phyloP scores from a whole-genome alignment of 345 rosid species.

The Psidium friedrichsthalianum region DNA sequence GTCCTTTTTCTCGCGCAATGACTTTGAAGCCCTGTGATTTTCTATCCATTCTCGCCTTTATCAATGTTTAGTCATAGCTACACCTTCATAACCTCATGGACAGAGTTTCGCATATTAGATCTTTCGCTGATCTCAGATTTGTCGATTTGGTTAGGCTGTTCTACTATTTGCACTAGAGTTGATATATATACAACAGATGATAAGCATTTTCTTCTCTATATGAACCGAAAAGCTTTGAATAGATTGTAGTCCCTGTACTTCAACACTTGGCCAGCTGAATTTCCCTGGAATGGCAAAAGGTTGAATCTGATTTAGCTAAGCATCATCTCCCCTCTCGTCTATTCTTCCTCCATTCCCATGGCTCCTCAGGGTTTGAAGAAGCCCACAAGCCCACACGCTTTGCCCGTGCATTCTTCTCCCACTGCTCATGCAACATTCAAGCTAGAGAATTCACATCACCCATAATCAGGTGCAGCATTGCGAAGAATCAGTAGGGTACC shows the following conservation, averaged over 20 bases:
- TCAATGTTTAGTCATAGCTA: not conserved
- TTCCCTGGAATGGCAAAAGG: not conserved
- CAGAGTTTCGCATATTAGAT: not conserved
- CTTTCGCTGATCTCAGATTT: not conserved
- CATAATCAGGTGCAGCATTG: not conserved
- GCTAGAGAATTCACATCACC: not conserved
- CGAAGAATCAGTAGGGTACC: slow-evolving; percentile 11
- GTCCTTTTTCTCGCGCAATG: not conserved
- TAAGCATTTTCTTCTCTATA: not conserved
- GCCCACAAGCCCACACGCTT: slow-evolving; percentile 78
- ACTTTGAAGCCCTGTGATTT: not conserved
- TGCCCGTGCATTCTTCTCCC: slow-evolving; percentile 72
- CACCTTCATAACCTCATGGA: not conserved
- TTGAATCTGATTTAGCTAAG: not conserved
- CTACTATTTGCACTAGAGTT: not conserved
- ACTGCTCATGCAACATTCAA: slow-evolving; percentile 17
- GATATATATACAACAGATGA: not conserved
- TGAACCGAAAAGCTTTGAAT: not conserved
- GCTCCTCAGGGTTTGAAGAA: slow-evolving; percentile 58
- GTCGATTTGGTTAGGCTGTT: not conserved
- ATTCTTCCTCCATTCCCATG: slow-evolving; percentile 76
- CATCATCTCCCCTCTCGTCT: slow-evolving; percentile 17
- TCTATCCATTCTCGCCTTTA: not conserved
- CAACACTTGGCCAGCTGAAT: not conserved
- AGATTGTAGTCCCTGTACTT: not conserved